Percentiles rank a stretch among this genome's conserved stretches.
These are phyloP conservation scores for Atractiella rhizophila DNA, from an alignment of 768 basidiomycete genomes.

Conservation along the genomic window DNA sequence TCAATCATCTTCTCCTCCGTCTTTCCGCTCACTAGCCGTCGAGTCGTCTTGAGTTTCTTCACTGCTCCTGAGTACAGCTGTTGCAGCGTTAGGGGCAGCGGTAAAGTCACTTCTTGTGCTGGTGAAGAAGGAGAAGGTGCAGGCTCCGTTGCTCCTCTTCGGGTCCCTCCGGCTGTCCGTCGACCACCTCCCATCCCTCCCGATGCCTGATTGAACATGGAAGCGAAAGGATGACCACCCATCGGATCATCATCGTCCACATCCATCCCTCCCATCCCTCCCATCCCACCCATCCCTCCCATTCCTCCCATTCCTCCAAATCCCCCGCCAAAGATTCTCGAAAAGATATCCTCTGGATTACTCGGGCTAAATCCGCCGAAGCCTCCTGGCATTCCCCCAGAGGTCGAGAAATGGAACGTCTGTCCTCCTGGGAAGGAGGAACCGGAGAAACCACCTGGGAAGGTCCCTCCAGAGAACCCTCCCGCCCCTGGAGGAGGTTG, in stretches of 20 bases:
- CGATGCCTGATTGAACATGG: slow-evolving; percentile 17
- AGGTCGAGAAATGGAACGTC: not conserved
- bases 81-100: slow-evolving; percentile 58
- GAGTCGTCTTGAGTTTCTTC: slow-evolving; percentile 68
- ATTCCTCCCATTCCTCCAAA: slow-evolving; percentile 29
- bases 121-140: too few species aligned
- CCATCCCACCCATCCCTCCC: slow-evolving; percentile 21
- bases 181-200: too few species aligned
- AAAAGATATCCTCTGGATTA: slow-evolving; percentile 71
- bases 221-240: not conserved
- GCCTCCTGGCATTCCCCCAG: slow-evolving; percentile 2
- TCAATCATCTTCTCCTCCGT: slow-evolving; percentile 8
- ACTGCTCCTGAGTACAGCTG: slow-evolving; percentile 63
- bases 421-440: not conserved
- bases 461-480: too few species aligned
- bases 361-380: slow-evolving; percentile 36
- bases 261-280: slow-evolving; percentile 10
- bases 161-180: too few species aligned
- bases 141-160: too few species aligned
- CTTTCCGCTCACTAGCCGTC: not conserved
- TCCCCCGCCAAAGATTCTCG: slow-evolving; percentile 29
- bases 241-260: slow-evolving; percentile 1
- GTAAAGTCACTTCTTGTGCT: too few species aligned
- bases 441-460: too few species aligned
- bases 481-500: too few species aligned